These are phyloP conservation scores for Phaeosphaeriaceae sp. DNA, from an alignment of 2,329 filamentous ascomycete genomes.

Conservation along the genomic window DNA sequence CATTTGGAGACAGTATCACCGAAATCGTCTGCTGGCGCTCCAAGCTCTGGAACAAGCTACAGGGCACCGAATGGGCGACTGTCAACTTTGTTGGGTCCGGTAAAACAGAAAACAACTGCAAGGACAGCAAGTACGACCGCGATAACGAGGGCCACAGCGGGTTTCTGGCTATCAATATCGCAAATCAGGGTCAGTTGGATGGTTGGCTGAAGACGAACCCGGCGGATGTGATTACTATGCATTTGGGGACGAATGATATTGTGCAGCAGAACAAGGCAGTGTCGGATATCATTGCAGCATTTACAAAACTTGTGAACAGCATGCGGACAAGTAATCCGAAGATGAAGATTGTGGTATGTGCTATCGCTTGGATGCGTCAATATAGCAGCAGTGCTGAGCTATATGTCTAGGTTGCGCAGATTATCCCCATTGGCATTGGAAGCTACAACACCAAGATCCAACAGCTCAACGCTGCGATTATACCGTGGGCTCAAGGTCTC, in stretches of 20 bases:
- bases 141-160: conserved; percentile 55
- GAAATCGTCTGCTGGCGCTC: conserved; percentile 55
- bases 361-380: neutral
- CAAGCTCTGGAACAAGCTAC: conserved; percentile 52
- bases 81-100: conserved; percentile 50
- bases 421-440: conserved; percentile 44
- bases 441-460: conserved; percentile 49
- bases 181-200: conserved; percentile 51
- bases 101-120: conserved; percentile 42
- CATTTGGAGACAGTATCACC: conserved; percentile 55
- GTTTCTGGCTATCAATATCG: conserved; percentile 54
- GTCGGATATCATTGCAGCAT: conserved; percentile 50
- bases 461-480: conserved; percentile 49
- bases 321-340: conserved; percentile 51
- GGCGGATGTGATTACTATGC: conserved; percentile 56
- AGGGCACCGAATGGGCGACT: conserved; percentile 46
- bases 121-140: conserved; percentile 50
- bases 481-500: conserved; percentile 47
- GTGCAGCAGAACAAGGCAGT: conserved; percentile 47
- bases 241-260: conserved; percentile 54
- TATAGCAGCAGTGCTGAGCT: too few relatives aligned
- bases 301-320: conserved; percentile 48
- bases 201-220: conserved; percentile 53
- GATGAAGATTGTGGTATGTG: conserved; percentile 53
- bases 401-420: conserved; percentile 48